A percentile compares a stretch with the other conserved stretches of the same genome.
phyloP scores from a whole-genome alignment of 371 early-diverging fungal genomes.

The Mucor saturninus region DNA sequence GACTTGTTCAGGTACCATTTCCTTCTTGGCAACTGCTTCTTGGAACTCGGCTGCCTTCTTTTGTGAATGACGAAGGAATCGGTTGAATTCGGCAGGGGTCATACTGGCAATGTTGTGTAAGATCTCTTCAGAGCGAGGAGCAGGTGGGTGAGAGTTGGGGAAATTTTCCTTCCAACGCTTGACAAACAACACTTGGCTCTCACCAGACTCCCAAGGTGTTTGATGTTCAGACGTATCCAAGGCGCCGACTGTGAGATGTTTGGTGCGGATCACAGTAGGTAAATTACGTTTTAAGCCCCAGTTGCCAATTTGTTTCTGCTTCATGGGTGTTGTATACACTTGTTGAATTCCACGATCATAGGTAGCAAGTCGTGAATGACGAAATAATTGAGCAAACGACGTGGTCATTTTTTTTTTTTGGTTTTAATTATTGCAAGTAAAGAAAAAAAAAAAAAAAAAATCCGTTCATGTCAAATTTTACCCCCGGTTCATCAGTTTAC shows the following conservation, averaged over 20 bases:
- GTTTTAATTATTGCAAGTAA: background rate
- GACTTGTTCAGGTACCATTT: conserved; percentile 42
- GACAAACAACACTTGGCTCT: conserved; percentile 56
- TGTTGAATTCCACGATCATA: conserved; percentile 74
- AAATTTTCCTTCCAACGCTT: conserved; percentile 79
- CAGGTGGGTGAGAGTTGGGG: conserved; percentile 60
- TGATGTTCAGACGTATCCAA: conserved; percentile 80
- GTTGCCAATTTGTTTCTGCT: conserved; percentile 60
- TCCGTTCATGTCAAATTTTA: background rate
- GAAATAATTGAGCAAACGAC: conserved; percentile 72
- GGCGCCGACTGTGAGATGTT: conserved; percentile 58
- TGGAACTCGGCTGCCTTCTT: conserved; percentile 63
- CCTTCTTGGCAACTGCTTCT: conserved; percentile 44
- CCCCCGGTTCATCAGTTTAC: background rate
- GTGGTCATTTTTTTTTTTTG: conserved; percentile 58
- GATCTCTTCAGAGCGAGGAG: conserved; percentile 50
- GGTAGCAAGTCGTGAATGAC: conserved; percentile 75
- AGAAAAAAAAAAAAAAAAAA: background rate
- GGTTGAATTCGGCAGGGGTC: conserved; percentile 65
- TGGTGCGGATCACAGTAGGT: conserved; percentile 71
- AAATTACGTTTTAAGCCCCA: conserved; percentile 84
- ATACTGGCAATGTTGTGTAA: conserved; percentile 56
- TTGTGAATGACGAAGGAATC: conserved; percentile 57
- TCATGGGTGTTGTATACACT: conserved; percentile 69
- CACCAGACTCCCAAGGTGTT: conserved; percentile 72